phyloP scores from a whole-genome alignment of 108 stramenopile species.

The Cyclotella sp. region DNA sequence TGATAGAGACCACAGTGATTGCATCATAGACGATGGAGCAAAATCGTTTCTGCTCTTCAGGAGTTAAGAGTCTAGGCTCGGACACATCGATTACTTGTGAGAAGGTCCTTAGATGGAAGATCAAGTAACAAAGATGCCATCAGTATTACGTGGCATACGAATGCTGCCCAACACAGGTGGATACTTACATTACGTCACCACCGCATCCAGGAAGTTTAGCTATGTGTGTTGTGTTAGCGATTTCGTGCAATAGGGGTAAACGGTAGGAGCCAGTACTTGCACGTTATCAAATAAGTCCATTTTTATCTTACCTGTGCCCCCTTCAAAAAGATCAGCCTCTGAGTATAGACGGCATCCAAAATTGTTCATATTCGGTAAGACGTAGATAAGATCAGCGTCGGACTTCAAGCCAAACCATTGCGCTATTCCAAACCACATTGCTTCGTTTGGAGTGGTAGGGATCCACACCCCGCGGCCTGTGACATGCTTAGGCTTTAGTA shows the following conservation, averaged over 20 bases:
- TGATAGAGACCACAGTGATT: neutral
- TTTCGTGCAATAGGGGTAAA: neutral
- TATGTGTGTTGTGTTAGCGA: neutral
- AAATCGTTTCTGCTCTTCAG: slow-evolving; percentile 27
- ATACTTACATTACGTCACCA: slow-evolving; percentile 12
- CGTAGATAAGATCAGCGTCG: slow-evolving; percentile 16
- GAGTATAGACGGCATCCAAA: slow-evolving; percentile 38
- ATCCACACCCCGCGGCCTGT: slow-evolving; percentile 36
- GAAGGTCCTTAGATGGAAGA: slow-evolving; percentile 1
- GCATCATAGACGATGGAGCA: neutral
- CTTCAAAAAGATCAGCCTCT: slow-evolving; percentile 29
- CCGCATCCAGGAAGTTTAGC: slow-evolving; percentile 30
- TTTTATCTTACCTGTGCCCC: slow-evolving; percentile 5
- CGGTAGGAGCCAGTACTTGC: neutral
- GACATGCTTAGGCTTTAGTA: neutral
- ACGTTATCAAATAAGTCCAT: neutral
- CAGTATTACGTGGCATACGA: neutral
- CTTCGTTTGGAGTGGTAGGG: slow-evolving; percentile 38
- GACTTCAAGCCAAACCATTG: slow-evolving; percentile 33
- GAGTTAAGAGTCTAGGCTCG: slow-evolving; percentile 13
- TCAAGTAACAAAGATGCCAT: too few relatives aligned
- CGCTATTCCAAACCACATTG: slow-evolving; percentile 22
- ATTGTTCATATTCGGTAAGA: slow-evolving; percentile 30
- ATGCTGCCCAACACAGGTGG: neutral
- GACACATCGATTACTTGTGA: slow-evolving; percentile 18